Evolutionary conservation across 2,329 filamentous ascomycete genomes (phyloP).

Genomic region (Neopestalotiopsis rosae): DNA sequence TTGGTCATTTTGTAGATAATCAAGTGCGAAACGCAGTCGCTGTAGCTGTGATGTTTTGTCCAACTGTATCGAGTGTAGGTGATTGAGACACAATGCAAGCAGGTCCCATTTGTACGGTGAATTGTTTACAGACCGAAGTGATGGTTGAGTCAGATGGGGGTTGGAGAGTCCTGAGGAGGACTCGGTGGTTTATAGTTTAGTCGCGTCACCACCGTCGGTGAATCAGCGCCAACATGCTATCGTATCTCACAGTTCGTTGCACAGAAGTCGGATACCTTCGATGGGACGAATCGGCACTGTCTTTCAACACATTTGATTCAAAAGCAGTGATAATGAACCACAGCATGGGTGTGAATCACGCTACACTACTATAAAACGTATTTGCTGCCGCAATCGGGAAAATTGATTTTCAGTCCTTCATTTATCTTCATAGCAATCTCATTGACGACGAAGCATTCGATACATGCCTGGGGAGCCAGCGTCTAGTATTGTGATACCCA

Average conservation of each 20-base stretch:
- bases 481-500: neutral
- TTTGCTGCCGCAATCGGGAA: neutral
- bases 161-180: neutral
- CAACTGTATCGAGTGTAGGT: neutral
- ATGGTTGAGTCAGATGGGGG: neutral
- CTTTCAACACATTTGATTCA: neutral
- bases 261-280: neutral
- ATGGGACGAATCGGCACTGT: no score
- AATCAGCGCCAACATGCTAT: neutral
- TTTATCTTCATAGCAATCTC: neutral
- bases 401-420: neutral
- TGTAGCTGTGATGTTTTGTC: neutral
- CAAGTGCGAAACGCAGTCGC: neutral
- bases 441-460: neutral
- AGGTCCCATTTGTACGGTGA: no score
- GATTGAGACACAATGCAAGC: neutral
- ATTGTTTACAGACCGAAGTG: neutral
- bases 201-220: neutral
- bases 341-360: neutral
- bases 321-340: neutral
- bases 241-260: neutral
- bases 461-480: neutral
- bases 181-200: neutral
- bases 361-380: neutral
- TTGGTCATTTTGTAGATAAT: neutral